Conservation (phyloP, 192 early-diverging fungal species). For the Podila epicladia region DNA sequence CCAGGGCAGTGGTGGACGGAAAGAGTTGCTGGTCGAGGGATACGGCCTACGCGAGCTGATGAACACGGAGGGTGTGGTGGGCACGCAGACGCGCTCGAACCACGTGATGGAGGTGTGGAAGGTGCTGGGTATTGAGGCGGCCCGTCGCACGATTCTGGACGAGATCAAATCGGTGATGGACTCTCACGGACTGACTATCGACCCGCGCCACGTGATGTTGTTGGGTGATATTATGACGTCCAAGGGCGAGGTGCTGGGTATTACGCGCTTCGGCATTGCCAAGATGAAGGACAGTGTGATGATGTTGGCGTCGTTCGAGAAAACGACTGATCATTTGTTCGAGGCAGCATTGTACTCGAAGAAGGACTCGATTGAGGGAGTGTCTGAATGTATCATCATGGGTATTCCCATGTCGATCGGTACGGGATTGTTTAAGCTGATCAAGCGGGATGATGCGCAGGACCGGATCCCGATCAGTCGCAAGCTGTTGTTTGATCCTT, state of each 20-base stretch:
- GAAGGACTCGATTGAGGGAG: slow-evolving; percentile 92
- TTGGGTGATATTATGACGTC: slow-evolving; percentile 98
- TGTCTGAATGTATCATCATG: slow-evolving; percentile 99
- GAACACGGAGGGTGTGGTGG: slow-evolving; percentile 94
- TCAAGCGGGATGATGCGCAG: slow-evolving; percentile 68
- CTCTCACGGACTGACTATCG: slow-evolving; percentile 93
- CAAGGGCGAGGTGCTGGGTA: slow-evolving; percentile 98
- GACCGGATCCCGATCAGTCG: slow-evolving; percentile 65
- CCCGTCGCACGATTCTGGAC: slow-evolving; percentile 86
- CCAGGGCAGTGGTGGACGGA: slow-evolving; percentile 60
- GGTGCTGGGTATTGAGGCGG: slow-evolving; percentile 97
- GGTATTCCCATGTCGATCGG: slow-evolving; percentile 97
- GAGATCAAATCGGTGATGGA: slow-evolving; percentile 91
- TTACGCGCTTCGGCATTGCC: slow-evolving; percentile 98
- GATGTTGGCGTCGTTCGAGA: slow-evolving; percentile 99
- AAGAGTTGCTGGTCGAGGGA: slow-evolving; percentile 91
- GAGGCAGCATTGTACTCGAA: slow-evolving; percentile 97
- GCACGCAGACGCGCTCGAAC: slow-evolving; percentile 82
- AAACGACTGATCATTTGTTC: slow-evolving; percentile 99
- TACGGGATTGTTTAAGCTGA: slow-evolving; percentile 95
- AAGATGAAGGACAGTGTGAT: slow-evolving; percentile 99
- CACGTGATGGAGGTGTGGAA: slow-evolving; percentile 92
- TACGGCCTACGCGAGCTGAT: slow-evolving; percentile 93
- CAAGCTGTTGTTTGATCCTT: slow-evolving; percentile 71
- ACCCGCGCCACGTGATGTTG: slow-evolving; percentile 95